Conservation (phyloP, 176 grass and related monocot species). For the Panicum miliaceum region DNA sequence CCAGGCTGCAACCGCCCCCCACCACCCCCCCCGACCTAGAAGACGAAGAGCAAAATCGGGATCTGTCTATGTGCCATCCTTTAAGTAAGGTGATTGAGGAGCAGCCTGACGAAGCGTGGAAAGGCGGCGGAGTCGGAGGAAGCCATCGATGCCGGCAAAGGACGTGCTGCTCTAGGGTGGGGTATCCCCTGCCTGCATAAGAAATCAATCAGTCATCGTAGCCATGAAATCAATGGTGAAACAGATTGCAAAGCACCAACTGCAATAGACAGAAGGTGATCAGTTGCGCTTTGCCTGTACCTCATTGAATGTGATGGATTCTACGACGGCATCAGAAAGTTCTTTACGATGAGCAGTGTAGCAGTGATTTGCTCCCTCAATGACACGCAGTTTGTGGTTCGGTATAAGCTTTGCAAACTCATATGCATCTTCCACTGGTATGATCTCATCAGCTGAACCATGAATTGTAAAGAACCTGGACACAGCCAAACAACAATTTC, state of each 20-base stretch:
- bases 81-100: background rate
- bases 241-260: background rate
- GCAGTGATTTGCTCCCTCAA: constrained; percentile 86
- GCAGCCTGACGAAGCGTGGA: background rate
- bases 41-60: background rate
- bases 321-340: constrained; percentile 57
- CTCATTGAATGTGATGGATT: constrained; percentile 52
- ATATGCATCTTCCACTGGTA: constrained; percentile 80
- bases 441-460: constrained; percentile 73
- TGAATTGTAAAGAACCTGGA: constrained; percentile 81
- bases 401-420: constrained; percentile 82
- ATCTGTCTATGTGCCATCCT: background rate
- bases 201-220: background rate
- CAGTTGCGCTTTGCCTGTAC: constrained; percentile 1
- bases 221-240: background rate
- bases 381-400: constrained; percentile 72
- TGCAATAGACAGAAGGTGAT: background rate
- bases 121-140: background rate
- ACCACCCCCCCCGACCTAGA: no score
- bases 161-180: background rate
- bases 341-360: constrained; percentile 73
- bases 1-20: background rate
- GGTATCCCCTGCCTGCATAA: constrained; percentile 14
- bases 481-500: background rate
- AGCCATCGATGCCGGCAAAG: background rate